A percentile compares a stretch with the other conserved stretches of the same genome.
Conservation (phyloP, 1,139 yeast genomes). For the Yamadazyma diddensiae region DNA sequence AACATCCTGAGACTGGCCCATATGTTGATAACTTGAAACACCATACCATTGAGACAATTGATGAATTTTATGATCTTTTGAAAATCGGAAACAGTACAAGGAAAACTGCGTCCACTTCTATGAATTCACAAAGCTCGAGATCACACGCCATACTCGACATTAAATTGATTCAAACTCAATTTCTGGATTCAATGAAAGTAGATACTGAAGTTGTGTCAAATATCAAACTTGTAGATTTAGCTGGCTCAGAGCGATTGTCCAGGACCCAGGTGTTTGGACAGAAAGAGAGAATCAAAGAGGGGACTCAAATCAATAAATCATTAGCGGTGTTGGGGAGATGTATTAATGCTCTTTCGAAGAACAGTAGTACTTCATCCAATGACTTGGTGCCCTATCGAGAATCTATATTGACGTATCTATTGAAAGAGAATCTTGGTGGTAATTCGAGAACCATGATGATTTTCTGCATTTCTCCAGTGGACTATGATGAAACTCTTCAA, state of each 20-base stretch:
- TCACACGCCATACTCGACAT: conserved; percentile 78
- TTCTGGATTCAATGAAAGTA: conserved; percentile 38
- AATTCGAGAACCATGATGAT: conserved; percentile 75
- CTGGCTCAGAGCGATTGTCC: conserved; percentile 73
- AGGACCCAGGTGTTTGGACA: conserved; percentile 64
- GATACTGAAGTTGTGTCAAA: conserved; percentile 55
- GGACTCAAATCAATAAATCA: conserved; percentile 71
- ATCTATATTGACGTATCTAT: conserved; percentile 66
- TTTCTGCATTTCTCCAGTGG: conserved; percentile 73
- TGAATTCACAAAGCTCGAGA: conserved; percentile 69
- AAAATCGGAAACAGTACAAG: conserved; percentile 49
- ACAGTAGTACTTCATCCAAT: conserved; percentile 12
- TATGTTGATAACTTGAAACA: conserved; percentile 66
- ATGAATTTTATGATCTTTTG: conserved; percentile 44
- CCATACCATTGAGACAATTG: conserved; percentile 37
- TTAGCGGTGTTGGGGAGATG: conserved; percentile 76
- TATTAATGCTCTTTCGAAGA: conserved; percentile 52
- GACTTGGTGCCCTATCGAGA: conserved; percentile 63
- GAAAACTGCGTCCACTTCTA: conserved; percentile 65
- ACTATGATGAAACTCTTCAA: conserved; percentile 69
- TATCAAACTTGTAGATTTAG: conserved; percentile 71
- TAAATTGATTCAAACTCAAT: conserved; percentile 54
- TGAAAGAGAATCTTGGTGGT: conserved; percentile 72
- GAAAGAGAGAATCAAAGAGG: conserved; percentile 63
- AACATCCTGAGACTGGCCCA: conserved; percentile 61